Conservation (phyloP, 2,329 filamentous ascomycete species). For the Cytospora leucostoma region DNA sequence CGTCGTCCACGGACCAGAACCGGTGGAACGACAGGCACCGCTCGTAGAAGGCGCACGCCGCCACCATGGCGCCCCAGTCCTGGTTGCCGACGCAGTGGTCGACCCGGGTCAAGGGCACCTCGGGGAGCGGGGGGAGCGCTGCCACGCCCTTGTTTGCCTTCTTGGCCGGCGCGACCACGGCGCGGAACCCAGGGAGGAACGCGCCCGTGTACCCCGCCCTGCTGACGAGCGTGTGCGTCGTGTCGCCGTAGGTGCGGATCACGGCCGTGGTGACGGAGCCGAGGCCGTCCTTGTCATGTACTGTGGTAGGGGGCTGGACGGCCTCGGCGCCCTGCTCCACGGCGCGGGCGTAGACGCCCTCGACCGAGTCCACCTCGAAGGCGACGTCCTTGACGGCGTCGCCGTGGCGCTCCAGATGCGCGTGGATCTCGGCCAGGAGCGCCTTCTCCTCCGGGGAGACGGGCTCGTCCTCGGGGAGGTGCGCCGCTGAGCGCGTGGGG, state of each 20-base stretch:
- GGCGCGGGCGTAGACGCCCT: constrained; percentile 75
- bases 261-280: constrained; percentile 74
- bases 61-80: constrained; percentile 85
- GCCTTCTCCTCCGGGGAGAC: constrained; percentile 64
- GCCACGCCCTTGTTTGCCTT: constrained; percentile 40
- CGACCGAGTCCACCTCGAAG: constrained; percentile 89
- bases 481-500: constrained; percentile 65
- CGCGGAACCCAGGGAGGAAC: constrained; percentile 82
- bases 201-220: constrained; percentile 68
- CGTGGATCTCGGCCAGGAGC: constrained; percentile 73
- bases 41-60: constrained; percentile 75
- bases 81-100: constrained; percentile 99
- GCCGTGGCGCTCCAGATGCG: constrained; percentile 82
- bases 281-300: constrained; percentile 58
- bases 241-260: constrained; percentile 92
- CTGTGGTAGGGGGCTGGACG: constrained; percentile 60
- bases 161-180: constrained; percentile 40
- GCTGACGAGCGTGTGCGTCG: constrained; percentile 87
- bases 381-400: constrained; percentile 95
- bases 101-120: constrained; percentile 70
- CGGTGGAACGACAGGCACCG: constrained; percentile 88
- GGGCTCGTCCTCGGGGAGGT: constrained; percentile 59
- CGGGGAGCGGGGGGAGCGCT: constrained; percentile 49
- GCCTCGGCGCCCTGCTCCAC: constrained; percentile 64
- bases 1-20: constrained; percentile 97